phyloP scores from a whole-genome alignment of 2,329 filamentous ascomycete genomes.

The Bisporella sp. region DNA sequence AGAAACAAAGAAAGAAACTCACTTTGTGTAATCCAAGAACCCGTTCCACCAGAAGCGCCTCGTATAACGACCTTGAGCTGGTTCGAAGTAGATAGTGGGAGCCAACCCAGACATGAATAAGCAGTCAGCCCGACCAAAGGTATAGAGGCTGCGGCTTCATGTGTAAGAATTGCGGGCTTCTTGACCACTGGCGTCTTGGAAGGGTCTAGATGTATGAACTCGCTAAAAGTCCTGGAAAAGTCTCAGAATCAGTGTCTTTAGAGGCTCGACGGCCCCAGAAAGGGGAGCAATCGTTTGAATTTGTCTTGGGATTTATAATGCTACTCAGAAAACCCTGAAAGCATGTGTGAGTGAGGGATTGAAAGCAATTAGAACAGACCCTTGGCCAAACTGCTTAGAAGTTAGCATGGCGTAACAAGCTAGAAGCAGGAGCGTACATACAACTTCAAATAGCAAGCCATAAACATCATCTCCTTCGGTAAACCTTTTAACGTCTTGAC shows the following conservation, averaged over 20 bases:
- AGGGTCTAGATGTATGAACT: constrained; percentile 22
- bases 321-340: no score
- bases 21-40: constrained; percentile 22
- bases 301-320: no score
- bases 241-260: no score
- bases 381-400: constrained; percentile 19
- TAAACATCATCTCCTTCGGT: constrained; percentile 31
- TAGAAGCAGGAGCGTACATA: not conserved
- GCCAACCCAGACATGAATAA: constrained; percentile 24
- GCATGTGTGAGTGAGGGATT: no score
- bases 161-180: constrained; percentile 35
- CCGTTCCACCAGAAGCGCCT: constrained; percentile 25
- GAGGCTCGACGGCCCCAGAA: no score
- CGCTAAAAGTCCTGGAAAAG: constrained; percentile 16
- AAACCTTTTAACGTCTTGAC: constrained; percentile 24
- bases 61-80: constrained; percentile 19
- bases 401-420: not conserved
- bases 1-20: constrained; percentile 1
- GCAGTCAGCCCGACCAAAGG: constrained; percentile 37
- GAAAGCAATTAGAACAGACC: not conserved
- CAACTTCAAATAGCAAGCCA: constrained; percentile 22
- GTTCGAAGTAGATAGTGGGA: constrained; percentile 10
- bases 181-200: constrained; percentile 17
- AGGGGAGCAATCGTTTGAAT: no score
- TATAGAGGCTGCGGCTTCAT: constrained; percentile 36